phyloP scores from a whole-genome alignment of 2,329 filamentous ascomycete genomes.

The Colletotrichum falcatum region DNA sequence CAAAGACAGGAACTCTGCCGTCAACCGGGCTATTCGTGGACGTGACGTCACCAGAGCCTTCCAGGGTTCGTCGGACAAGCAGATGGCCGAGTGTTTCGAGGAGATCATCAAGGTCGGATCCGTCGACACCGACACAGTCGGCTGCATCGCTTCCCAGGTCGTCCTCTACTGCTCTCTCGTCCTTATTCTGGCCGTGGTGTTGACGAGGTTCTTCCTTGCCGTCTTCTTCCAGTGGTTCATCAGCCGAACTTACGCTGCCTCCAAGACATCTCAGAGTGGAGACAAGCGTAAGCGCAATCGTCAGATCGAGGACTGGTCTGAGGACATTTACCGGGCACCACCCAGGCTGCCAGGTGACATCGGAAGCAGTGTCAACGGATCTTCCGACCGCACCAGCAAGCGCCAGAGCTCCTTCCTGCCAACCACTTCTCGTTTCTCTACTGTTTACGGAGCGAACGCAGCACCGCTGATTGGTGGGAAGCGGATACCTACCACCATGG shows the following conservation, averaged over 20 bases:
- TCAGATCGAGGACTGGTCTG: conserved; percentile 97
- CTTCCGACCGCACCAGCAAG: conserved; percentile 80
- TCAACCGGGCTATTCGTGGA: conserved; percentile 77
- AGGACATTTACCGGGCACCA: conserved; percentile 95
- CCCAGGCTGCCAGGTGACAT: conserved; percentile 82
- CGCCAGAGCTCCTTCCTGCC: conserved; percentile 87
- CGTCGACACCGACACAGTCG: conserved; percentile 94
- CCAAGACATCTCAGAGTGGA: conserved; percentile 85
- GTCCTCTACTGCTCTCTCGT: conserved; percentile 93
- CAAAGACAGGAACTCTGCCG: conserved; percentile 70
- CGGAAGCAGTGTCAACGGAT: conserved; percentile 71
- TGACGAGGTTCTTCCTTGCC: conserved; percentile 88
- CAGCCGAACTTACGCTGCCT: conserved; percentile 84
- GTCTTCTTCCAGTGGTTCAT: conserved; percentile 97
- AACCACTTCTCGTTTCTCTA: conserved; percentile 93
- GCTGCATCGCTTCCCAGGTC: conserved; percentile 97
- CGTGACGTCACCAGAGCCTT: conserved; percentile 91
- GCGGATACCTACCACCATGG: conserved; percentile 89
- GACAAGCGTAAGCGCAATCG: conserved; percentile 86
- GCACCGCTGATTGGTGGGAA: conserved; percentile 54
- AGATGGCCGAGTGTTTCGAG: conserved; percentile 85
- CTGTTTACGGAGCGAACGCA: conserved; percentile 84
- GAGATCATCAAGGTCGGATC: conserved; percentile 97
- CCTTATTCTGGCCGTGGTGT: conserved; percentile 91
- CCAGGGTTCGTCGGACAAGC: conserved; percentile 82